Evolutionary conservation across 306 rosid species (phyloP).

Genomic region (Rosa multiflora): DNA sequence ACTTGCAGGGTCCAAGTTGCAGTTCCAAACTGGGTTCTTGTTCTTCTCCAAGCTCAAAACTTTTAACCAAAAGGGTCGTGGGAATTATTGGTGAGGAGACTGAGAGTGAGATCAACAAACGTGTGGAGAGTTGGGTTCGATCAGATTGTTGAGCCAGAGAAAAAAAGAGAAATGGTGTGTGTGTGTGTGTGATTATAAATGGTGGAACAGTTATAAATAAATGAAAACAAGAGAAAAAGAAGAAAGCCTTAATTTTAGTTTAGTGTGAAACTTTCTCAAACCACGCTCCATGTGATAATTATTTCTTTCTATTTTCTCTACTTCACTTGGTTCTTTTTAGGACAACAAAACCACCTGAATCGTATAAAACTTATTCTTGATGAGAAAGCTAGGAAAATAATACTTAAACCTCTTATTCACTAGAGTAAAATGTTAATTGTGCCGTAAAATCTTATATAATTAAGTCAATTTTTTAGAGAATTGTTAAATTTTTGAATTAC

Average conservation of each 20-base stretch:
- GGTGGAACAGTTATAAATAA: neutral
- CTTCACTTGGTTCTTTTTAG: too few relatives aligned
- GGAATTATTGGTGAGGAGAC: slow-evolving; percentile 17
- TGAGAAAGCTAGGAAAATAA: too few relatives aligned
- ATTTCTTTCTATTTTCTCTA: neutral
- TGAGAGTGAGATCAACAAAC: slow-evolving; percentile 39
- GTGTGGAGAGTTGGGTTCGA: slow-evolving; percentile 17
- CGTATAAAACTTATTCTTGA: too few relatives aligned
- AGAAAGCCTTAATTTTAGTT: neutral
- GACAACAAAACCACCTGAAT: too few relatives aligned
- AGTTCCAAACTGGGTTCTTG: slow-evolving; percentile 13
- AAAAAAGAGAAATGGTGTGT: neutral
- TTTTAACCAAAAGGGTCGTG: slow-evolving; percentile 8
- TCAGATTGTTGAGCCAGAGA: slow-evolving; percentile 29
- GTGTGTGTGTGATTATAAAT: neutral
- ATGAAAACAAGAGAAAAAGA: neutral
- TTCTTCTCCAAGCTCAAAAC: slow-evolving; percentile 11
- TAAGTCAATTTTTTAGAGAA: too few relatives aligned
- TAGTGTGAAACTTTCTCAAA: neutral
- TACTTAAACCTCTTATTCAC: too few relatives aligned
- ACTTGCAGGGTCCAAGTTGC: slow-evolving; percentile 27
- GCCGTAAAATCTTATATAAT: too few relatives aligned
- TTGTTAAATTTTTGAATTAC: too few relatives aligned
- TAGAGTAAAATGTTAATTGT: too few relatives aligned
- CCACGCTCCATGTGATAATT: neutral